These are phyloP conservation scores for Silene vulgaris DNA, from an alignment of 179 eudicot genomes.

Conservation along the genomic window DNA sequence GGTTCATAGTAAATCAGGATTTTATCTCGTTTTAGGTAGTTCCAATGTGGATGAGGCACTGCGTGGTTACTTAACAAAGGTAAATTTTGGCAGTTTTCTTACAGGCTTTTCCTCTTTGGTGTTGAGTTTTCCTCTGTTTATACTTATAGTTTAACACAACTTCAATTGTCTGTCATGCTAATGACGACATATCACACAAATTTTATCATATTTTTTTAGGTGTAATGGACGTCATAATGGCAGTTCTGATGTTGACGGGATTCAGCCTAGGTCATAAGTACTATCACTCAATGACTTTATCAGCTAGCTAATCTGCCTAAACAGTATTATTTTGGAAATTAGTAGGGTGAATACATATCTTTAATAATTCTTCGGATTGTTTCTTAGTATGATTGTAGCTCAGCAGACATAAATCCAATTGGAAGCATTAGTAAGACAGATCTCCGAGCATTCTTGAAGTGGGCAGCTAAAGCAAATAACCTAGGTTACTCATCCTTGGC, in stretches of 20 bases:
- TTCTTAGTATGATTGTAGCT: constrained; percentile 88
- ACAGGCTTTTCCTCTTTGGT: neutral
- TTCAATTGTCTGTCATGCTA: neutral
- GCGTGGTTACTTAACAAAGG: constrained; percentile 97
- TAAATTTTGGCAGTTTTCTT: constrained; percentile 21
- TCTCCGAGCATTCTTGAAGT: constrained; percentile 69
- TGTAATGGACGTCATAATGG: neutral
- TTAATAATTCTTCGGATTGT: constrained; percentile 11
- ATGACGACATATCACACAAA: neutral
- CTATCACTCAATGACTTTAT: neutral
- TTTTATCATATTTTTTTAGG: neutral
- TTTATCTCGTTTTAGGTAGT: constrained; percentile 88
- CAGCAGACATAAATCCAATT: constrained; percentile 95
- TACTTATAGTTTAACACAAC: neutral
- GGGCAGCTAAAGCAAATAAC: constrained; percentile 62
- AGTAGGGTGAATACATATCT: neutral
- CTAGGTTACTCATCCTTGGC: constrained; percentile 77
- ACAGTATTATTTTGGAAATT: neutral
- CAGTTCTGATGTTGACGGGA: neutral
- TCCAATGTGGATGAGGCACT: constrained; percentile 95
- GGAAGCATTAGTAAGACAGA: constrained; percentile 94
- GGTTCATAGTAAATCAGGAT: constrained; percentile 87
- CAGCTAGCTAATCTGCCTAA: neutral
- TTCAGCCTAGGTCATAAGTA: neutral
- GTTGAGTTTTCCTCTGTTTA: neutral